phyloP scores from a whole-genome alignment of 2,329 filamentous ascomycete genomes.

The Lachnellula suecica region DNA sequence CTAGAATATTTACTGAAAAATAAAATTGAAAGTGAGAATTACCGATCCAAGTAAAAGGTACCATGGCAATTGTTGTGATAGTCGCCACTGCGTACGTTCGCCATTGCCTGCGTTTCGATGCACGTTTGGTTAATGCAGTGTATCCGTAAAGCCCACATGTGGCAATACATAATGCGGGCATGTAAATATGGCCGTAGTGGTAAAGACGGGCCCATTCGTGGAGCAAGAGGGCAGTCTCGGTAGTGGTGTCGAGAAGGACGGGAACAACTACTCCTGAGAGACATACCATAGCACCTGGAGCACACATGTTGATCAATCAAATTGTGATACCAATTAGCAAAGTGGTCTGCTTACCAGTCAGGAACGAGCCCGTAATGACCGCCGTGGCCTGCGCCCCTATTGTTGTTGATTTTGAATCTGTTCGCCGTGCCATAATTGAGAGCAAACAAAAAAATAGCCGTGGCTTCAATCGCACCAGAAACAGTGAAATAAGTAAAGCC shows the following conservation, averaged over 20 bases:
- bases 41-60: conserved; percentile 39
- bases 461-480: no score
- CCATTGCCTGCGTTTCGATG: conserved; percentile 13
- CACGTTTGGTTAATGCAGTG: conserved; percentile 5
- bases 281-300: conserved; percentile 29
- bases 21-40: no score
- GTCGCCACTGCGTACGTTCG: conserved; percentile 1
- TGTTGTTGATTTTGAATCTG: no score
- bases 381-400: no score
- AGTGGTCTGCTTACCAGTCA: no score
- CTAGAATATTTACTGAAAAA: no score
- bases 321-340: no score
- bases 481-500: no score
- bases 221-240: conserved; percentile 26
- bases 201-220: conserved; percentile 36
- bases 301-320: no score
- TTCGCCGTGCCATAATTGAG: no score
- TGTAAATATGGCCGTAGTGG: conserved; percentile 32
- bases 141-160: conserved; percentile 29
- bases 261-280: conserved; percentile 32
- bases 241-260: conserved; percentile 33
- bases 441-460: no score
- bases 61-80: conserved; percentile 31
- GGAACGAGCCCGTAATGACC: no score
- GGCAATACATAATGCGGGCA: conserved; percentile 31